These are phyloP conservation scores for Lolium perenne DNA, from an alignment of 176 grass and related monocot species.

Conservation along the genomic window DNA sequence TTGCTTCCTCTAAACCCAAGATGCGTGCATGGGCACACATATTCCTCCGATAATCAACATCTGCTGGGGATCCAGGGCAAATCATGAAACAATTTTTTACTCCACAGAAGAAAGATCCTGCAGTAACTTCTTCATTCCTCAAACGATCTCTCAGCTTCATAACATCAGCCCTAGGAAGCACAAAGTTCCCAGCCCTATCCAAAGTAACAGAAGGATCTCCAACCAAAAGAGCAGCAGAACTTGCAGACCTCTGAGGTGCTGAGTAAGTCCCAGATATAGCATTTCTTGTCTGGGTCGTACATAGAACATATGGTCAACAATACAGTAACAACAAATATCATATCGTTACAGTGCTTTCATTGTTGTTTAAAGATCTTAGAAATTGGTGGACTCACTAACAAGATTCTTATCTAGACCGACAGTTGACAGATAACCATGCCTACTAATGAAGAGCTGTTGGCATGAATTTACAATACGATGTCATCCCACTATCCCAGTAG, in stretches of 20 bases:
- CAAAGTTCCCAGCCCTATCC: slow-evolving; percentile 98
- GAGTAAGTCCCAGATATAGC: slow-evolving; percentile 98
- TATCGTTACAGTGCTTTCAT: background rate
- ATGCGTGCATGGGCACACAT: slow-evolving; percentile 99
- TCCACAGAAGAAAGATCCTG: slow-evolving; percentile 78
- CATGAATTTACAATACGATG: slow-evolving; percentile 6
- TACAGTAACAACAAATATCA: slow-evolving; percentile 37
- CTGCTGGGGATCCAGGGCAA: slow-evolving; percentile 60
- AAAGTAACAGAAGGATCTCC: slow-evolving; percentile 90
- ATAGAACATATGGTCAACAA: slow-evolving; percentile 44
- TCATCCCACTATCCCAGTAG: background rate
- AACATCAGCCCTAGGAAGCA: slow-evolving; percentile 98
- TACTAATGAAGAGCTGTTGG: background rate
- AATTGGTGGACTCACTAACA: slow-evolving; percentile 21
- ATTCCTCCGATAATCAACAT: slow-evolving; percentile 83
- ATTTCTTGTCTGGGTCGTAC: slow-evolving; percentile 82
- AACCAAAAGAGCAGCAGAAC: slow-evolving; percentile 97
- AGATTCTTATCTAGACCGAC: background rate
- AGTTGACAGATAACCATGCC: background rate
- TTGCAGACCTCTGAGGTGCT: slow-evolving; percentile 95
- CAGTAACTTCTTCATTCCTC: slow-evolving; percentile 89
- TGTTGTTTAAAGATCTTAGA: slow-evolving; percentile 22
- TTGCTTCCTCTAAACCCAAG: slow-evolving; percentile 96
- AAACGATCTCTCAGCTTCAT: slow-evolving; percentile 97
- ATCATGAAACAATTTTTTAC: slow-evolving; percentile 70